phyloP scores from a whole-genome alignment of 2,329 filamentous ascomycete species.

The Neopestalotiopsis clavispora region DNA sequence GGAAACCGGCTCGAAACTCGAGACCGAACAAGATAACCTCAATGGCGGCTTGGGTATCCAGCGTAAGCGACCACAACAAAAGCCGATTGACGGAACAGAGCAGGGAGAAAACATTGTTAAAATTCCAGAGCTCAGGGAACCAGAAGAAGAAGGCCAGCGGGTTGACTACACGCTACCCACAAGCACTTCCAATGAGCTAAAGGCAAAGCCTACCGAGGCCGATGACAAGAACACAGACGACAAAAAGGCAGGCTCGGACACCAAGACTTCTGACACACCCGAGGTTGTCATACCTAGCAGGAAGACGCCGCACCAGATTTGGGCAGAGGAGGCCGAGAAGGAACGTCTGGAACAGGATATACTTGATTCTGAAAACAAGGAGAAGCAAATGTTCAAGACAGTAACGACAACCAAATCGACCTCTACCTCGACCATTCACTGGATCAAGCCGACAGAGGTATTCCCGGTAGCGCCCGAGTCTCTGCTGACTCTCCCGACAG shows the following conservation, averaged over 20 bases:
- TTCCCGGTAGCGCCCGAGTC: constrained; percentile 77
- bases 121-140: constrained; percentile 29
- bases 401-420: constrained; percentile 25
- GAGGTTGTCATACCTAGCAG: constrained; percentile 36
- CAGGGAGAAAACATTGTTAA: constrained; percentile 24
- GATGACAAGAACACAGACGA: constrained; percentile 17
- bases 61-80: constrained; percentile 16
- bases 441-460: constrained; percentile 75
- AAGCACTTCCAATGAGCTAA: constrained; percentile 18
- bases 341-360: constrained; percentile 24
- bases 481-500: constrained; percentile 77
- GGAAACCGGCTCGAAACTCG: not conserved
- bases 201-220: constrained; percentile 21
- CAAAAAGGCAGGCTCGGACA: constrained; percentile 31
- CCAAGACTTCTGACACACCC: constrained; percentile 29
- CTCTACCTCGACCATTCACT: constrained; percentile 58
- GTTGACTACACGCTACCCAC: constrained; percentile 23
- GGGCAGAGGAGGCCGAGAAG: constrained; percentile 23
- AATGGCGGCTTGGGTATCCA: constrained; percentile 15
- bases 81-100: constrained; percentile 5
- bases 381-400: constrained; percentile 21
- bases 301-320: constrained; percentile 32
- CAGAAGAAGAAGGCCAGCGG: constrained; percentile 19
- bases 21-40: not conserved
- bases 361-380: constrained; percentile 18